Evolutionary conservation across 768 basidiomycete genomes (phyloP).

Genomic region (Termitomyces sp.): DNA sequence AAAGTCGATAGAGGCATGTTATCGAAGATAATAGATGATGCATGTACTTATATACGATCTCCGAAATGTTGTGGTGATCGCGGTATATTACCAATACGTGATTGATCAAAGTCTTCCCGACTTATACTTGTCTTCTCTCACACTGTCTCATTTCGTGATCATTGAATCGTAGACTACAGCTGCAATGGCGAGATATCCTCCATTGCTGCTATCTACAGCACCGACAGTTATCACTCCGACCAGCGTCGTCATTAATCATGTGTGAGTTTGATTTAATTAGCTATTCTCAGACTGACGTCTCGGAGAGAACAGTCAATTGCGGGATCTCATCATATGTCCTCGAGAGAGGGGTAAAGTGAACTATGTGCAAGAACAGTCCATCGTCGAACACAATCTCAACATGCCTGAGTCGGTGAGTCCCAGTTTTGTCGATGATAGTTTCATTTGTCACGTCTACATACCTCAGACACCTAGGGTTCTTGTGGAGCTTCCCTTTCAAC

Average conservation of each 20-base stretch:
- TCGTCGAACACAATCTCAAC: slow-evolving; percentile 58
- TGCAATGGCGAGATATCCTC: slow-evolving; percentile 43
- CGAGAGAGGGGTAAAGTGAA: slow-evolving; percentile 58
- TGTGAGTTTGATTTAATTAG: slow-evolving; percentile 32
- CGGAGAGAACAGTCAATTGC: slow-evolving; percentile 50
- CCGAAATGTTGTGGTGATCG: not conserved
- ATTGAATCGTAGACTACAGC: slow-evolving; percentile 10
- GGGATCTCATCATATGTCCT: slow-evolving; percentile 76
- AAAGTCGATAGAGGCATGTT: not conserved
- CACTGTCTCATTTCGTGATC: slow-evolving; percentile 1
- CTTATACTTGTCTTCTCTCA: not conserved
- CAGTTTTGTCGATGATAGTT: slow-evolving; percentile 8
- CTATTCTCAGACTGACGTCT: not conserved
- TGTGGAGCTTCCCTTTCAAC: slow-evolving; percentile 49
- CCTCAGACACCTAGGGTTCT: slow-evolving; percentile 39
- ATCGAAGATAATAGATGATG: too few species aligned
- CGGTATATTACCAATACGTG: not conserved
- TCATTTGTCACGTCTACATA: slow-evolving; percentile 1
- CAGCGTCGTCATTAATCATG: slow-evolving; percentile 53
- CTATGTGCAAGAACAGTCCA: slow-evolving; percentile 47
- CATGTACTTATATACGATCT: too few species aligned
- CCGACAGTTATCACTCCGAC: slow-evolving; percentile 38
- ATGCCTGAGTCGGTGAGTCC: slow-evolving; percentile 38
- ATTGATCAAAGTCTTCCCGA: not conserved
- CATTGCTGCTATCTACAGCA: slow-evolving; percentile 34